Base-by-base conservation (phyloP, 2,329 filamentous ascomycete genomes). In the Ramichloridium luteum region DNA sequence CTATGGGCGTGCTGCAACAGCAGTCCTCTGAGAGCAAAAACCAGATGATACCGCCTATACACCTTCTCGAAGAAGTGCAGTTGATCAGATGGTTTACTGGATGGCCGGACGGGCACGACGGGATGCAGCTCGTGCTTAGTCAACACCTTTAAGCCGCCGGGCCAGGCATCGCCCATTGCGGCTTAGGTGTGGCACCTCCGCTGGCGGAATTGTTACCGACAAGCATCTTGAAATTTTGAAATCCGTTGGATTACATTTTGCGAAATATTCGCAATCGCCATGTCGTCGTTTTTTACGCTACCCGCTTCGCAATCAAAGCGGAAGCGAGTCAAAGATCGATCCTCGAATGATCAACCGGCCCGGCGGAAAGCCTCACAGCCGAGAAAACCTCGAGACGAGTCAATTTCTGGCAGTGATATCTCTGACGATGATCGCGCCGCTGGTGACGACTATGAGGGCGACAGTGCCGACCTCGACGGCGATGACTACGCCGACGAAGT, bases 261-360 rank as follows among this genome's bases (percentile, higher is more conserved):
- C 20, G 8, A 23, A 23, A 8, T n/a, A n/a, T n/a, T n/a, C 8
- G 8, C 8, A 23, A 23, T 23, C n/a, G 20, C 32, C 25, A 92
- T 93, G 86, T 93, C 88, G 51, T 93, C 86, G 23, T 98, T 96
- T 61, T 98, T 98, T 61, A 93, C 86, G 31, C 66, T 79, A 23
- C 85, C 90, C 4, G 80, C 80, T 25, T 79, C 80, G 30, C 80
- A 88, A 53, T 83, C 82, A 64, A 96, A 96, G 70, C 71, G 90
- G 49, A 96, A 96, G 68, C 72, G 86, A 36, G 35, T 54, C 22
- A 50, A 61, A 30, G 57, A 63, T 35, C 66, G 75, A 65, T 71
- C 54, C 48, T 67, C 38, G 67, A 67, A 43, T 60, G 62, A 31
- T 54, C 66, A 61, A 47, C 47, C 43, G 67, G 66, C 51, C 45